Conservation (phyloP, 306 rosid species). For the Pyrus betulifolia region DNA sequence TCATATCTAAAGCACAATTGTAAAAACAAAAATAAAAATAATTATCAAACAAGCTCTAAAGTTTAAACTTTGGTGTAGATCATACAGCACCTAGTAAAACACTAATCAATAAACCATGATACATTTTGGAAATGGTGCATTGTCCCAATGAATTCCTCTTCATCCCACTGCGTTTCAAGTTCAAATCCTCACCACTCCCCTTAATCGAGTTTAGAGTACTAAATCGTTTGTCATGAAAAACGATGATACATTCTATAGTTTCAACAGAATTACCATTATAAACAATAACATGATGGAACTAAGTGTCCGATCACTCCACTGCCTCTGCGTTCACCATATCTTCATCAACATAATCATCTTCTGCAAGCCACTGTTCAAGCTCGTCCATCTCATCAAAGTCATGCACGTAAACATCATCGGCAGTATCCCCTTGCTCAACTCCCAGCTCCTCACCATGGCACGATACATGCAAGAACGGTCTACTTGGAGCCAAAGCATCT, state of each 20-base stretch:
- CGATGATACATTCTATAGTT: not conserved
- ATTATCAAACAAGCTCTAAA: too few species aligned
- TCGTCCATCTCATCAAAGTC: slow-evolving; percentile 80
- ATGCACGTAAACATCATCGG: slow-evolving; percentile 42
- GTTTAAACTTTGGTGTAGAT: not conserved
- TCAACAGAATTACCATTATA: not conserved
- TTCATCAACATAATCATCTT: slow-evolving; percentile 48
- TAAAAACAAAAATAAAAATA: too few species aligned
- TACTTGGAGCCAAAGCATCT: slow-evolving; percentile 73
- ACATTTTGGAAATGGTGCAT: not conserved
- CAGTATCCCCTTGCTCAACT: slow-evolving; percentile 49
- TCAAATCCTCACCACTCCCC: not conserved
- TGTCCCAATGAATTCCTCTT: too few species aligned
- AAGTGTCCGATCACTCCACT: slow-evolving; percentile 11
- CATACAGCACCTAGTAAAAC: not conserved
- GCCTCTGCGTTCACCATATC: slow-evolving; percentile 57
- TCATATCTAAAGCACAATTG: too few species aligned
- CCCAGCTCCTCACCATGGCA: slow-evolving; percentile 84
- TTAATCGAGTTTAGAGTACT: not conserved
- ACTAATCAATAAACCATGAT: not conserved
- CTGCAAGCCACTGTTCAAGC: slow-evolving; percentile 76
- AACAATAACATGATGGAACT: slow-evolving; percentile 1
- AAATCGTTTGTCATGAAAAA: not conserved
- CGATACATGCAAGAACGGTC: slow-evolving; percentile 79
- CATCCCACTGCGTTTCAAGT: not conserved